Evolutionary conservation across 768 basidiomycete genomes (phyloP).

Genomic region (Podaxis sp.): DNA sequence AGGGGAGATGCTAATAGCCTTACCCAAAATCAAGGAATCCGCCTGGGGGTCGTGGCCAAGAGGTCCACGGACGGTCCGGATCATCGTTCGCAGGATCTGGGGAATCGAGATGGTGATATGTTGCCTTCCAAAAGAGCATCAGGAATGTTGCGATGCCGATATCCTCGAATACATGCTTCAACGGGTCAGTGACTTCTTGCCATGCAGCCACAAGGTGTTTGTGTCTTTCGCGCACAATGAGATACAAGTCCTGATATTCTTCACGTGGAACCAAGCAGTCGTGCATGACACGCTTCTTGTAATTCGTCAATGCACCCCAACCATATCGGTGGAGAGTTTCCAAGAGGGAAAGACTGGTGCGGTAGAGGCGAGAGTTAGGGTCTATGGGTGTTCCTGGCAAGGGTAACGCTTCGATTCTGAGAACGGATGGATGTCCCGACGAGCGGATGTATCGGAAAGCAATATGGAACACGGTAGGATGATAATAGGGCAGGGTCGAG

Average conservation of each 20-base stretch:
- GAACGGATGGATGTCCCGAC: conserved; percentile 17
- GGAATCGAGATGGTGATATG: conserved; percentile 33
- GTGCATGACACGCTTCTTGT: conserved; percentile 82
- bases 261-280: conserved; percentile 77
- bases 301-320: conserved; percentile 78
- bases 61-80: conserved; percentile 48
- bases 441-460: conserved; percentile 69
- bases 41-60: conserved; percentile 74
- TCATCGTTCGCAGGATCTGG: conserved; percentile 6
- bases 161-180: conserved; percentile 94
- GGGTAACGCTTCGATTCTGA: conserved; percentile 60
- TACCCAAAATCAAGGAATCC: conserved; percentile 92
- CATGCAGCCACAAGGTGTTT: conserved; percentile 71
- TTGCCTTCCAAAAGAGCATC: conserved; percentile 85
- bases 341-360: conserved; percentile 77
- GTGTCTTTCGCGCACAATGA: conserved; percentile 81
- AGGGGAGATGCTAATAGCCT: conserved; percentile 14
- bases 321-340: conserved; percentile 85
- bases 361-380: conserved; percentile 61
- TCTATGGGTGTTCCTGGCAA: conserved; percentile 46
- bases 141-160: conserved; percentile 93
- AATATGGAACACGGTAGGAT: conserved; percentile 76
- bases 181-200: conserved; percentile 79
- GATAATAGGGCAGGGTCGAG: conserved; percentile 77
- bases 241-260: conserved; percentile 85